A percentile compares a stretch with the other conserved stretches of the same genome.
Conservation (phyloP, 441 rosid genomes). For the Melastoma candidum region DNA sequence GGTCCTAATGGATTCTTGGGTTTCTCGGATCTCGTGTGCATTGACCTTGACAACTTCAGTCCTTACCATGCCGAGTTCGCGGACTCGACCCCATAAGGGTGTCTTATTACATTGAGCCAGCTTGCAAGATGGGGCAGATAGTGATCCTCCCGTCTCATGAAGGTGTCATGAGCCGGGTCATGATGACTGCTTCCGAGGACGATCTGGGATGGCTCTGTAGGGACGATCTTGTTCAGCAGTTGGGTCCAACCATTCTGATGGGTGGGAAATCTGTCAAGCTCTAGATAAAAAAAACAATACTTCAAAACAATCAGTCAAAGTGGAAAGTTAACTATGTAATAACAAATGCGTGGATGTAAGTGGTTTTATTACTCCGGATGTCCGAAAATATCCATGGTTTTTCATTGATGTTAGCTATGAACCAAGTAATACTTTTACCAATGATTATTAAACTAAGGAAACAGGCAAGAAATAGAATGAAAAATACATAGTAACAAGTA, state of each 20-base stretch:
- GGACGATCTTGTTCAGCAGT: conserved; percentile 33
- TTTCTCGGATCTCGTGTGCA: conserved; percentile 32
- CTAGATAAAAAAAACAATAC: no score
- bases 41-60: conserved; percentile 25
- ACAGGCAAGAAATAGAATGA: no score
- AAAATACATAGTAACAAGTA: no score
- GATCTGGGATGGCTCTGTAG: conserved; percentile 28
- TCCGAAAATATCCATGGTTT: no score
- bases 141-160: conserved; percentile 39
- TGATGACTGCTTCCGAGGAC: conserved; percentile 34
- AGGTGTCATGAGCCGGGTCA: conserved; percentile 36
- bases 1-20: conserved; percentile 12
- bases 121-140: conserved; percentile 32
- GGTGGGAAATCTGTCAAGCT: conserved; percentile 7
- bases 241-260: conserved; percentile 36
- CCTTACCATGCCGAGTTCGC: conserved; percentile 22
- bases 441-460: no score
- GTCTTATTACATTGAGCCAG: conserved; percentile 38
- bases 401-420: no score
- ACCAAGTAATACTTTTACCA: no score
- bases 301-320: no score
- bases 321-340: no score
- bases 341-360: no score
- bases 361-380: no score
- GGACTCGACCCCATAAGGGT: conserved; percentile 24